phyloP scores from a whole-genome alignment of 2,329 filamentous ascomycete genomes.

The Penicillium sp. region DNA sequence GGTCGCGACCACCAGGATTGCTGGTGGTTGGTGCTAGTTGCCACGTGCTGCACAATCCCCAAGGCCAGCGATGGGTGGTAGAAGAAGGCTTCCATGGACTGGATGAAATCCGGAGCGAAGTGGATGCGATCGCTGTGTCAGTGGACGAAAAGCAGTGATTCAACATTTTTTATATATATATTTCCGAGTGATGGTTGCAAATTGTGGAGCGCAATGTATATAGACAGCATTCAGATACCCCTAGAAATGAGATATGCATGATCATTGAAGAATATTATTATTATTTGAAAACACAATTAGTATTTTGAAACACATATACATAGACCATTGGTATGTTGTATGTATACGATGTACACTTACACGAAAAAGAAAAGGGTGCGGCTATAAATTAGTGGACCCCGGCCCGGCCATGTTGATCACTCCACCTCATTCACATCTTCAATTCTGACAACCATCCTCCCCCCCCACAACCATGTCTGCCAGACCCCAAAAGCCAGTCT shows the following conservation, averaged over 20 bases:
- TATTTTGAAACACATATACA: not conserved
- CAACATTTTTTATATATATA: not conserved
- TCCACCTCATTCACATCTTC: conserved; percentile 10
- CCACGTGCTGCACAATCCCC: conserved; percentile 66
- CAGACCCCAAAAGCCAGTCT: conserved; percentile 26
- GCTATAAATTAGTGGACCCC: conserved; percentile 8
- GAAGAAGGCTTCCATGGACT: conserved; percentile 83
- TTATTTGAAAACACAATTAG: not conserved
- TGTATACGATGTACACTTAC: not conserved
- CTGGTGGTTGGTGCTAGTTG: conserved; percentile 84
- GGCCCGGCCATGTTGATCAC: conserved; percentile 11
- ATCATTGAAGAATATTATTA: not conserved
- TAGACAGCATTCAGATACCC: conserved; percentile 27
- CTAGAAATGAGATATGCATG: conserved; percentile 10
- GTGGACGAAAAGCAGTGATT: conserved; percentile 15
- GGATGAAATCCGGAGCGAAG: conserved; percentile 50
- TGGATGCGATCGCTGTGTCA: conserved; percentile 18
- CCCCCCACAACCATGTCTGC: conserved; percentile 32
- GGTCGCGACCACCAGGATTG: conserved; percentile 82
- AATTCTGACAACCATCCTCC: conserved; percentile 1
- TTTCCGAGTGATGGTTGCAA: conserved; percentile 11
- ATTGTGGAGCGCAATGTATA: conserved; percentile 16
- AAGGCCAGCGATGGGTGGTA: conserved; percentile 70
- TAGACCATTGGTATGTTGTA: not conserved
- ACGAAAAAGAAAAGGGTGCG: not conserved